A percentile compares a stretch with the other conserved stretches of the same genome.
Evolutionary conservation across 495 filamentous ascomycete genomes (phyloP).

Genomic region (Xylaria castorea): DNA sequence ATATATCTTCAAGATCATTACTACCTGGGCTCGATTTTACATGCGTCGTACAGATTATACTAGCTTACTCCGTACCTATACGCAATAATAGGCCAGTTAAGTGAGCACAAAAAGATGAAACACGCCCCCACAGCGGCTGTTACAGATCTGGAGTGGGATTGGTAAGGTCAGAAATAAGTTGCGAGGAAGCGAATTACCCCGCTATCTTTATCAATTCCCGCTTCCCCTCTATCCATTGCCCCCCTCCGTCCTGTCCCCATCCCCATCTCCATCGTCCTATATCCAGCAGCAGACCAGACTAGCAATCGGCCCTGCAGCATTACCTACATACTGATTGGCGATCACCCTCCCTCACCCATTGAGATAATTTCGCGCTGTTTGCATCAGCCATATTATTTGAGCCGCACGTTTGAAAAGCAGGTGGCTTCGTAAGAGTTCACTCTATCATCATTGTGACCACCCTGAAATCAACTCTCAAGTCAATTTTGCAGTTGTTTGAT

Average conservation of each 20-base stretch:
- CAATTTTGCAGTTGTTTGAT: background rate
- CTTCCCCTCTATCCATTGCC: slow-evolving; percentile 18
- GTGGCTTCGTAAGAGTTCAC: background rate
- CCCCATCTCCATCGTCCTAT: slow-evolving; percentile 7
- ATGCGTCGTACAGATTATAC: background rate
- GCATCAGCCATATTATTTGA: background rate
- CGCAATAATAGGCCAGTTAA: background rate
- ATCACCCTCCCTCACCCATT: background rate
- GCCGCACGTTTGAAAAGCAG: background rate
- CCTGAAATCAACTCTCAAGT: background rate
- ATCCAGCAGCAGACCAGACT: slow-evolving; percentile 4
- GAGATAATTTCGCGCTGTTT: background rate
- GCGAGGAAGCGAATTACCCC: slow-evolving; percentile 24
- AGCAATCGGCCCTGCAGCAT: slow-evolving; percentile 7
- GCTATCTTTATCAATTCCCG: slow-evolving; percentile 20
- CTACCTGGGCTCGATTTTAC: background rate
- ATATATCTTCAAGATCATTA: background rate
- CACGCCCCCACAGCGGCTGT: slow-evolving; percentile 23
- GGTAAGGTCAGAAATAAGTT: background rate
- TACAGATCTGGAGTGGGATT: background rate
- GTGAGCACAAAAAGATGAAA: slow-evolving; percentile 23
- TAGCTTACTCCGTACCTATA: background rate
- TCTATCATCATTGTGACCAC: background rate
- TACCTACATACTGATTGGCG: background rate
- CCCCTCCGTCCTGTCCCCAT: background rate